A percentile compares a stretch with the other conserved stretches of the same genome.
Evolutionary conservation across 305 asterid species (phyloP).

Genomic region (Salvia sclarea): DNA sequence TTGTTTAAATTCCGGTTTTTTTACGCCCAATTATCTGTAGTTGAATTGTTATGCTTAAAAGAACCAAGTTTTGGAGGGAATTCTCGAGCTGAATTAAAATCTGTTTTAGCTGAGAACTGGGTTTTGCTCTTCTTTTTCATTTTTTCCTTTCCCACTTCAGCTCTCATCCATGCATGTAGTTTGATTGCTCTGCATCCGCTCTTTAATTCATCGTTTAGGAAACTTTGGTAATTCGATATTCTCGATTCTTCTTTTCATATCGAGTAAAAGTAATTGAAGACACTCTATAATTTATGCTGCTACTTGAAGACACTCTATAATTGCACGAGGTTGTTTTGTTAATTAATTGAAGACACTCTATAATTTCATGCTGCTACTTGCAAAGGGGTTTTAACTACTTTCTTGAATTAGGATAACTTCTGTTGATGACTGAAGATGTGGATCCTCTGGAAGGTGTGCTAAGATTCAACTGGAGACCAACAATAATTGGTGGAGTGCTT

Average conservation of each 20-base stretch:
- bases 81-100: constrained; percentile 10
- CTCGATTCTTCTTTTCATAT: no score
- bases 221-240: background rate
- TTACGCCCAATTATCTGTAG: background rate
- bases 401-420: constrained; percentile 22
- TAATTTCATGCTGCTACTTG: constrained; percentile 16
- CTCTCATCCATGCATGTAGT: constrained; percentile 33
- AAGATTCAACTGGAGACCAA: constrained; percentile 26
- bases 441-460: constrained; percentile 36
- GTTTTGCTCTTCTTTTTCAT: background rate
- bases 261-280: constrained; percentile 6
- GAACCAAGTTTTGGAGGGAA: constrained; percentile 6
- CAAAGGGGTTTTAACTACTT: constrained; percentile 10
- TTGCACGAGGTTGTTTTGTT: constrained; percentile 12
- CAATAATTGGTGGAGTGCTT: constrained; percentile 40
- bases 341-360: background rate
- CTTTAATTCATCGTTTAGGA: background rate
- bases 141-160: background rate
- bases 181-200: constrained; percentile 8
- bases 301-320: constrained; percentile 3
- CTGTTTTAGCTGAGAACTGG: constrained; percentile 2
- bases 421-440: constrained; percentile 48
- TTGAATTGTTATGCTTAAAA: constrained; percentile 14
- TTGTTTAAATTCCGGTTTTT: background rate
- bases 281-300: background rate